Base-by-base conservation (phyloP, 768 basidiomycete species). In the Auriculariales sp. region DNA sequence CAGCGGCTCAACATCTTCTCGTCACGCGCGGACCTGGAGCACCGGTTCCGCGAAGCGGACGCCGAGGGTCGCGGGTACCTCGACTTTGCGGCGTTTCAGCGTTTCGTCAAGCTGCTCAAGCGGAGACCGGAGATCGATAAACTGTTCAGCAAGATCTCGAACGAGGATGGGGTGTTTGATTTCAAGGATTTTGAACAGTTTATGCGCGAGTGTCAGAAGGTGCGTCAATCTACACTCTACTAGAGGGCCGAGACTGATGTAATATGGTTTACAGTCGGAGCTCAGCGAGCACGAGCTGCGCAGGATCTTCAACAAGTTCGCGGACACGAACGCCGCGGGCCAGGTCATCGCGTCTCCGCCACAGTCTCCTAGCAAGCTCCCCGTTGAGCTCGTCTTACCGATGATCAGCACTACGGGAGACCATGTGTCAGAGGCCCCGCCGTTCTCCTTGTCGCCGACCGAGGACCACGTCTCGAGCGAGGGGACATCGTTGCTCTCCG, bases 41-140 rank as follows among this genome's bases (percentile, higher is more conserved):
- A 71, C 19, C 55, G 80, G 46, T 88, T 88, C 64, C 68, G 71
- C 65, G 70, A 73, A 65, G 79, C 81, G 7, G 86, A 91, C 61
- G 61, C 64, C 2, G 62, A 71, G 46, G 59, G 66, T 11, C 69
- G 69, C 1, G 76, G 74, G 0, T 77, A 72, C 53, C 75, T 95
- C 28, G 78, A 89, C 60, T 91, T 90, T 58, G 54, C 69, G 1
- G 82, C 80, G 50, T 97, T 94, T 62, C 81, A 84, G 55, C 69
- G 66, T 11, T 90, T 98, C 53, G 83, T 93, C 54, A 85, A 82
- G 58, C 62, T 79, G 28, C 73, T 95, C 50, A 93, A 91, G 61
- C 70, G 73, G n/a, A 78, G 94, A 14, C 81, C 85, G 0, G 94
- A 98, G 45, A 62, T 98, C 1, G 79, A 85, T 48, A 58, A 67